These are phyloP conservation scores for Stylosanthes scabra DNA, from an alignment of 331 rosid genomes.

Conservation along the genomic window DNA sequence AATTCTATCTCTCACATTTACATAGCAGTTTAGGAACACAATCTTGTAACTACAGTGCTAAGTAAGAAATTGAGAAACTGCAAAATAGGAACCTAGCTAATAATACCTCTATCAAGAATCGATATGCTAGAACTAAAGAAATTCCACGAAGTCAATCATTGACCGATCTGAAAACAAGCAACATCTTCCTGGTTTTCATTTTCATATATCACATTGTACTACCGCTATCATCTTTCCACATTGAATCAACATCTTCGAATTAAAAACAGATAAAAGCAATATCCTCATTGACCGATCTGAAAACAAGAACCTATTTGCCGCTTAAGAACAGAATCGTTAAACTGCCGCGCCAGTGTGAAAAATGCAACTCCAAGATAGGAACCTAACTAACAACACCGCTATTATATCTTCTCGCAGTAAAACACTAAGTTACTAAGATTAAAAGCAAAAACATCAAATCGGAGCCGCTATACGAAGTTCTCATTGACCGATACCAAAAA, in stretches of 20 bases:
- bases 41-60: neutral
- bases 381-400: no score
- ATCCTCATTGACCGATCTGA: neutral
- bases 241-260: neutral
- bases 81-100: constrained; percentile 2
- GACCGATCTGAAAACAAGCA: neutral
- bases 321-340: no score
- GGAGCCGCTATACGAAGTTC: no score
- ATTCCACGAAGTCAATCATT: neutral
- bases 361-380: no score
- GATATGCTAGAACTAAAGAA: constrained; percentile 11
- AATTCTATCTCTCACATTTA: neutral
- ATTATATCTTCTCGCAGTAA: no score
- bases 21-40: neutral
- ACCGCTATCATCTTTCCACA: neutral
- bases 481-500: neutral
- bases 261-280: neutral
- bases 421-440: no score
- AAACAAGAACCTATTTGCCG: neutral
- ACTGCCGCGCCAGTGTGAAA: no score
- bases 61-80: neutral
- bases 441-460: no score
- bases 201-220: neutral
- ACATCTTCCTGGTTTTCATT: neutral
- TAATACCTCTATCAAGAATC: neutral